Evolutionary conservation across 306 rosid genomes (phyloP).

Genomic region (Quercus ilex): DNA sequence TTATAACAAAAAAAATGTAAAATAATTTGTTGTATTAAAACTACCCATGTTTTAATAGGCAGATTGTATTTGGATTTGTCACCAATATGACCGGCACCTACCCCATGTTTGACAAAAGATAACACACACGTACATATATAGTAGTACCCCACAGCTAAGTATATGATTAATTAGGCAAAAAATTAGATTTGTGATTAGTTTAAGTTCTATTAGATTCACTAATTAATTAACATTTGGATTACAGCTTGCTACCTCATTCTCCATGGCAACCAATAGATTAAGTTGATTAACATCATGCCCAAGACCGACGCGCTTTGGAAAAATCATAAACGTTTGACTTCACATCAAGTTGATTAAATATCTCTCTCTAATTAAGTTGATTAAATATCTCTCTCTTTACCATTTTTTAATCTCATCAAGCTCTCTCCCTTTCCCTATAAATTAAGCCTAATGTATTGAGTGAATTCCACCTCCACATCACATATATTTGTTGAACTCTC

Average conservation of each 20-base stretch:
- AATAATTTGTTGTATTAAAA: no score
- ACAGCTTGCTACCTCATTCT: not conserved
- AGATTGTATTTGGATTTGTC: not conserved
- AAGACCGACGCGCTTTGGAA: constrained; percentile 26
- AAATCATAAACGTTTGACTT: constrained; percentile 21
- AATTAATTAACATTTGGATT: not conserved
- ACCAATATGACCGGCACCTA: not conserved
- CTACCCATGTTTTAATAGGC: no score
- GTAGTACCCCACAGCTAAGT: no score
- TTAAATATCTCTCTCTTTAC: not conserved
- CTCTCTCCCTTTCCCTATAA: constrained; percentile 17
- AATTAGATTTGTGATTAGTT: not conserved
- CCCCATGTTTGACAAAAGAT: not conserved
- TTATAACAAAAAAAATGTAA: no score
- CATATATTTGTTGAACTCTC: not conserved
- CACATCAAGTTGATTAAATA: no score
- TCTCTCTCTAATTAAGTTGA: not conserved
- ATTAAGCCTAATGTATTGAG: not conserved
- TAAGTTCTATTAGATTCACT: not conserved
- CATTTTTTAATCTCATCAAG: not conserved
- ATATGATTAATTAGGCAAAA: no score
- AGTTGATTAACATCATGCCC: not conserved
- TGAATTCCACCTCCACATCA: not conserved
- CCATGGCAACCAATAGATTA: not conserved
- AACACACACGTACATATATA: not conserved